Percentiles rank a stretch among this genome's conserved stretches.
These are phyloP conservation scores for Corylus avellana DNA, from an alignment of 306 rosid genomes.

Conservation along the genomic window DNA sequence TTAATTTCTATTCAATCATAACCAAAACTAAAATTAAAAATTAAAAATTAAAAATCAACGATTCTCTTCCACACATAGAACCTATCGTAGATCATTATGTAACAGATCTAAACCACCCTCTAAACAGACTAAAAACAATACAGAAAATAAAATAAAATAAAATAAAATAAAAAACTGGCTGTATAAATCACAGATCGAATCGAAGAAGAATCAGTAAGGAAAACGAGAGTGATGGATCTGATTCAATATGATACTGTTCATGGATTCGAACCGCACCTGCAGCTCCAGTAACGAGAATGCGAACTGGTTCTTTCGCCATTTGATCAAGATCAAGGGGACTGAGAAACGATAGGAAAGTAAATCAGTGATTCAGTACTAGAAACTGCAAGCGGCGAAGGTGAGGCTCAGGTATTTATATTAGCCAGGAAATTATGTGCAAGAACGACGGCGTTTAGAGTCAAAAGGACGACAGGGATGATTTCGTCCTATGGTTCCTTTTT, in stretches of 20 bases:
- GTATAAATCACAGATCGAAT: slow-evolving; percentile 21
- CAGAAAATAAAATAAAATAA: not conserved
- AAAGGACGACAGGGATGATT: slow-evolving; percentile 4
- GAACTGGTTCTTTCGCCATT: slow-evolving; percentile 84
- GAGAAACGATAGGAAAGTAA: slow-evolving; percentile 7
- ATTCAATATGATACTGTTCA: not conserved
- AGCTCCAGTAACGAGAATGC: slow-evolving; percentile 93
- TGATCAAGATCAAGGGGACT: slow-evolving; percentile 15
- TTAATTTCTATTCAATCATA: not conserved
- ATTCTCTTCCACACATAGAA: not conserved
- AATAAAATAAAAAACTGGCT: not conserved
- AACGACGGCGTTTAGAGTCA: slow-evolving; percentile 17
- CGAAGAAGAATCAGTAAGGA: slow-evolving; percentile 21
- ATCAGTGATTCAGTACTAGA: not conserved
- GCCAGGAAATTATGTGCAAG: not conserved
- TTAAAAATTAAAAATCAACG: not conserved
- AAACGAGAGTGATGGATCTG: not conserved
- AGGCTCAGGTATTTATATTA: not conserved
- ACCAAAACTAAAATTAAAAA: not conserved
- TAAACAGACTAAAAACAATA: not conserved
- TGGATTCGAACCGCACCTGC: slow-evolving; percentile 54
- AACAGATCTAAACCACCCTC: not conserved
- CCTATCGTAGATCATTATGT: not conserved
- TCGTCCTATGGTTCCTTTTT: not conserved
- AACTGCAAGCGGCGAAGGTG: not conserved